These are phyloP conservation scores for Aspergillus sclerotioniger DNA, from an alignment of 495 filamentous ascomycete genomes.

Conservation along the genomic window DNA sequence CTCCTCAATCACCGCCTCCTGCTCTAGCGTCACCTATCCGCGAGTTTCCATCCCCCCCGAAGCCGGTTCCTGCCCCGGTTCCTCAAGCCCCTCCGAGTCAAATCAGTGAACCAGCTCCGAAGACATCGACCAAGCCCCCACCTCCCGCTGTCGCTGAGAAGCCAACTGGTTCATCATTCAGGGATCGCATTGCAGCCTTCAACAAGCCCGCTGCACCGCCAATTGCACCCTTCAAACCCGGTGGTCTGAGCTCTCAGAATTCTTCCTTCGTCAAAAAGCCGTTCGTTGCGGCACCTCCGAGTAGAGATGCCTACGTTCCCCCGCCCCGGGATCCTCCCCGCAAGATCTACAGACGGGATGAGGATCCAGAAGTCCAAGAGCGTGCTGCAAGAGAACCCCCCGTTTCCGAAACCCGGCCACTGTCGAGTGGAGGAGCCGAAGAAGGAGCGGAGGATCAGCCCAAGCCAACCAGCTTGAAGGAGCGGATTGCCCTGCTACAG, in stretches of 20 bases:
- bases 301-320: conserved; percentile 87
- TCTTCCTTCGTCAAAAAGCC: conserved; percentile 91
- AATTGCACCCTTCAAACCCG: conserved; percentile 81
- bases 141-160: conserved; percentile 75
- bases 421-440: conserved; percentile 54
- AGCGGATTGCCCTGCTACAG: conserved; percentile 88
- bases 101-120: conserved; percentile 43
- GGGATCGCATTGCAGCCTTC: conserved; percentile 93
- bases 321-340: conserved; percentile 63
- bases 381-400: conserved; percentile 46
- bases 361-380: conserved; percentile 79
- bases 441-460: conserved; percentile 67
- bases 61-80: conserved; percentile 24
- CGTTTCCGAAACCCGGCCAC: conserved; percentile 55
- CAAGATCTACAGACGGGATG: conserved; percentile 82
- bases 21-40: conserved; percentile 21
- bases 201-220: conserved; percentile 87
- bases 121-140: conserved; percentile 40
- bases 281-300: conserved; percentile 95
- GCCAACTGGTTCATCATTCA: conserved; percentile 73
- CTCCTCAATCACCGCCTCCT: conserved; percentile 33
- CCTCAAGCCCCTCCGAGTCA: conserved; percentile 24
- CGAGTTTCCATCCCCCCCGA: conserved; percentile 25
- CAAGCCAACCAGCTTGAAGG: conserved; percentile 89
- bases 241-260: conserved; percentile 54